Evolutionary conservation across 306 rosid species (phyloP), one percentile per base, ranked within the genome.

Genomic region (Prinsepia uniflora): DNA sequence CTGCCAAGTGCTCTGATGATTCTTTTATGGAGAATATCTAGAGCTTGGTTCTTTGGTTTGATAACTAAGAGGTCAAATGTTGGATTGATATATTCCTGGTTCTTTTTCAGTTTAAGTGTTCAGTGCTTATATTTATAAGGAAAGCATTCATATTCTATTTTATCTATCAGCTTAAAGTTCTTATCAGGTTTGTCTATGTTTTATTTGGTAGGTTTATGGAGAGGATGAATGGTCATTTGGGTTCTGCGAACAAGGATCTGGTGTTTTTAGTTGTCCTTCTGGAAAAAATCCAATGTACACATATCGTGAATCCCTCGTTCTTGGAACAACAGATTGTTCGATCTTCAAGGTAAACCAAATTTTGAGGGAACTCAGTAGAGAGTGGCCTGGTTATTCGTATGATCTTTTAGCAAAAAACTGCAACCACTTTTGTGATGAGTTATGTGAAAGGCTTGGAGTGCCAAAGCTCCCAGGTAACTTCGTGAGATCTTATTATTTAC

Each of bases 171-270:
- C 61, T 24, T 42, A 67, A 65, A 60, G 71, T 80, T 61, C 15
- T 73, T 12, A 62, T 75, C 4, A 14, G 60, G 45, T 41, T 68
- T 64, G 60, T 74, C 60, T 67, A 30, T 80, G 75, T 53, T 72
- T 36, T 54, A 43, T 75, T 22, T 66, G 54, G 73, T 78, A 91
- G 99, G 81, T 95, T 70, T 88, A 72, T 85, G 97, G 97, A 67
- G 96, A 89, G 0, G 97, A 95, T 55, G 99, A 95, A 79, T 95
- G 97, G 97, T 95, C 99, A 56, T 95, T 95, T 85, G 99, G 99
- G 75, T 95, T 76, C 76, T 95, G 99, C 59, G 99, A 95, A 79
- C 96, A 87, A 85, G 97, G 97, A 75, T 85, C 87, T 55, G 99
- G 99, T 67, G 99, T 95, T 72, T 95, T 95, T 71, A 89, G 97